Evolutionary conservation across 2,329 filamentous ascomycete genomes (phyloP), one percentile per base, ranked within the genome.

Genomic region (Epichloe bromicola): DNA sequence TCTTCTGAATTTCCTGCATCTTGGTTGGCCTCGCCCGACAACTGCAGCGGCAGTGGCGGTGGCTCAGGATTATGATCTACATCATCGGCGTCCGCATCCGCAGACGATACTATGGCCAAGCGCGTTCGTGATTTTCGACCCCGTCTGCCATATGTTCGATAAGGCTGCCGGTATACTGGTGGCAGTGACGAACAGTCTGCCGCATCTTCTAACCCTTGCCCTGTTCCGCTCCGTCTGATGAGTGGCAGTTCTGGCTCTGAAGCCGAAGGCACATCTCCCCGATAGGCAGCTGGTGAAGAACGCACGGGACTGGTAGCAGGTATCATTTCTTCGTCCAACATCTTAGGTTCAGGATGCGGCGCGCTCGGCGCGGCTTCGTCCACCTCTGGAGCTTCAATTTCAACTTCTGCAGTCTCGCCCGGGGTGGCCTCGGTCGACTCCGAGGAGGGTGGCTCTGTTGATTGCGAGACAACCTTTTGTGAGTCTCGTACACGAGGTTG

Each of bases 221-320:
- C 45, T 17, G 53, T 46, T 33, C 63, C 51, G 49, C 59, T 58
- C 51, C 56, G 46, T 43, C 62, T 47, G 3, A 67, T 47, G 3
- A 66, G 51, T 53, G 69, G 56, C 56, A 70, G 38, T 23, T 72
- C 68, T 10, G 65, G 61, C 20, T 67, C 67, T 3, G 62, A 59
- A 5, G 57, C 59, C 5, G 51, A 51, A 1, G 51, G 50, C 5
- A 51, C 47, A 12, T 58, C 59, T 11, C 51, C 53, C 7, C 54
- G 58, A 23, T 51, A 51, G 4, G 58, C 60, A 12, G 56, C 56
- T n/a, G 64, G 57, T 4, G 65, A 54, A 5, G 63, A 61, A 36
- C 59, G 57, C 2, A 62, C 54, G n/a, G 67, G 67, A 37, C 67
- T 69, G 26, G 67, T 69, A 44, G 67, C 67, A 1, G 67, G 67